Conservation (phyloP, 768 basidiomycete genomes). For the Leccinum ochraceum region DNA sequence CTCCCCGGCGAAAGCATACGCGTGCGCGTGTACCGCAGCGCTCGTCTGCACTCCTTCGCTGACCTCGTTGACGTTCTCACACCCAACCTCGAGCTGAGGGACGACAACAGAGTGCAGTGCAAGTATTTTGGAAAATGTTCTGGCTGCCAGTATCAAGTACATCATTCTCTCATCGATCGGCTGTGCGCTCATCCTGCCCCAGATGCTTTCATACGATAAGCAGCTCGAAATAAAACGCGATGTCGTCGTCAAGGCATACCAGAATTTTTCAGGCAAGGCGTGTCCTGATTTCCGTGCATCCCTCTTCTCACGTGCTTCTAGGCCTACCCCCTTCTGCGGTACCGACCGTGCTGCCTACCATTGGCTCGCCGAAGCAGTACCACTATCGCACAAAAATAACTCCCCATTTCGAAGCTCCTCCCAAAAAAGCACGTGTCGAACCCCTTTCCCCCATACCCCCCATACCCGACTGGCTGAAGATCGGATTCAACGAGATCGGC, state of each 20-base stretch:
- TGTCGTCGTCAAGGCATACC: conserved; percentile 82
- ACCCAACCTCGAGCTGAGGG: conserved; percentile 66
- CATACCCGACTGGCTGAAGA: conserved; percentile 72
- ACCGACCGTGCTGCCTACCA: conserved; percentile 70
- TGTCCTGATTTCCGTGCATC: conserved; percentile 23
- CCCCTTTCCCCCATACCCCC: conserved; percentile 1
- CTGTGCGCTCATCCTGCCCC: not conserved
- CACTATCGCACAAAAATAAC: conserved; percentile 96
- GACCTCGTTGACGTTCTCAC: conserved; percentile 67
- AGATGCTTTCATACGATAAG: conserved; percentile 86
- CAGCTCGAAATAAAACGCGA: conserved; percentile 88
- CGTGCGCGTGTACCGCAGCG: conserved; percentile 69
- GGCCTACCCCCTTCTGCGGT: conserved; percentile 57
- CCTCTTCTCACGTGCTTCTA: conserved; percentile 5
- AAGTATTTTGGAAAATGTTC: conserved; percentile 88
- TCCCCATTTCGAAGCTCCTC: conserved; percentile 88
- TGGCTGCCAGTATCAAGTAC: conserved; percentile 93
- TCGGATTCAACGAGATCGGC: conserved; percentile 87
- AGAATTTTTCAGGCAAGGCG: conserved; percentile 58
- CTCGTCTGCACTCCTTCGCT: conserved; percentile 71
- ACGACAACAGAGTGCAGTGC: conserved; percentile 67
- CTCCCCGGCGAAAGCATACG: conserved; percentile 82
- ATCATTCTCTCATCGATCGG: conserved; percentile 7
- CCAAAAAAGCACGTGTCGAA: conserved; percentile 38
- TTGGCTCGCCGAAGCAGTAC: conserved; percentile 88